Evolutionary conservation across 2,329 filamentous ascomycete species (phyloP), one percentile per base, ranked within the genome.

Genomic region (Periconia sp.): DNA sequence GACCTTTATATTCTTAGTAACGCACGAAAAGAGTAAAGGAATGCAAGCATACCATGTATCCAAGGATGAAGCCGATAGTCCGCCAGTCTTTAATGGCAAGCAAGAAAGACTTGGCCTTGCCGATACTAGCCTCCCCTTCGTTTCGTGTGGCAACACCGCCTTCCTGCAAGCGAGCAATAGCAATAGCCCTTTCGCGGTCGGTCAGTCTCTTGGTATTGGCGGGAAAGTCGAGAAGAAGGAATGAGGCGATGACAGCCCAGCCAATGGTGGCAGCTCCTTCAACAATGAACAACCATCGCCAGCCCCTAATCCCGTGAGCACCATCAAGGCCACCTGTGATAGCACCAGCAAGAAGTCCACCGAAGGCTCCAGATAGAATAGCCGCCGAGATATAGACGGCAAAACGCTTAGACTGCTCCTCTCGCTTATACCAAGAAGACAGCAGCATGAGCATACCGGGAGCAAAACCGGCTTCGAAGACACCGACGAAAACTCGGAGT

Each of bases 321-420:
- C 71, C 73, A 10, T 79, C 75, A 45, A 80, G 66, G 7, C 72
- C 68, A 8, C 73, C 70, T 3, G 75, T 71, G 13, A 80, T 75
- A 4, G 72, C 76, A 2, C 76, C 77, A 21, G 76, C 77, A 5
- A 80, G 59, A 1, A 81, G 57, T 3, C 77, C 77, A 1, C 76
- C 76, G 46, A 81, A 81, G 2, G 78, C 79, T n/a, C 78, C 78
- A 0, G 72, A 79, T 3, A 81, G 68, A 2, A 83, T 77, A 0
- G 79, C 79, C 1, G 78, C 79, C n/a, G 80, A 78, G 47, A 82
- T 79, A 52, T 81, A 84, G 2, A 84, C 62, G 6, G 74, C 78
- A 31, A 81, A 80, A 3, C 82, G 75, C 36, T 80, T 80, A 0
- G 78, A 76, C 29, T 83, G 74, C 52, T 85, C 82, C 10, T 75